phyloP scores from a whole-genome alignment of 2,329 filamentous ascomycete species.

The Coniella lustricola region DNA sequence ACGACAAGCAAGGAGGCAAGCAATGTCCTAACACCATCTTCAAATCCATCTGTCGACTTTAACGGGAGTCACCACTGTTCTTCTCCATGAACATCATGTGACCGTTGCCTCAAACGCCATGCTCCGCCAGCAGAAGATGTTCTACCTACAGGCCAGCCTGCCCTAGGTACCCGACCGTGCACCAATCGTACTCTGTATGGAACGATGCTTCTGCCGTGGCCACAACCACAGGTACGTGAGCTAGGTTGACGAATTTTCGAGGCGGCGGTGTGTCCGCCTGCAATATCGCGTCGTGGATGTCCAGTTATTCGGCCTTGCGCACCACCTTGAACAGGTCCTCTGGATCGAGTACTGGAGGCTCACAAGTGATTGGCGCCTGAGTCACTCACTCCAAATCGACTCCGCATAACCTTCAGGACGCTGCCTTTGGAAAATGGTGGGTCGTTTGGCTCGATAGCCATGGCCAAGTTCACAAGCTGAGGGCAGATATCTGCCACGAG shows the following conservation, averaged over 20 bases:
- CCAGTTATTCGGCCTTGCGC: background rate
- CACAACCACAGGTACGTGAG: slow-evolving; percentile 29
- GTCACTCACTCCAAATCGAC: background rate
- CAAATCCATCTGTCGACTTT: background rate
- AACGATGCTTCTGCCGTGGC: slow-evolving; percentile 37
- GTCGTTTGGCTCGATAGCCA: slow-evolving; percentile 46
- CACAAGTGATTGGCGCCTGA: background rate
- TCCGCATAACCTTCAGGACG: background rate
- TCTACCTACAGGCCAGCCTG: slow-evolving; percentile 33
- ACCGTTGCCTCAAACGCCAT: slow-evolving; percentile 36
- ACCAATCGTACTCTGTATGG: slow-evolving; percentile 39
- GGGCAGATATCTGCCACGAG: slow-evolving; percentile 42
- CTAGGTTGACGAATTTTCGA: slow-evolving; percentile 31
- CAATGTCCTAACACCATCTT: no score
- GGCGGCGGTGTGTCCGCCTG: slow-evolving; percentile 30
- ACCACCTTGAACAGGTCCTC: background rate
- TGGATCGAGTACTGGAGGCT: background rate
- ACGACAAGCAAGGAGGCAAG: no score
- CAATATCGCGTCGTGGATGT: slow-evolving; percentile 17
- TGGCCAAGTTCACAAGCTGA: slow-evolving; percentile 37
- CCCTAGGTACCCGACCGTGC: slow-evolving; percentile 31
- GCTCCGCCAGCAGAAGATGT: slow-evolving; percentile 30
- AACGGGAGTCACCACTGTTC: slow-evolving; percentile 33
- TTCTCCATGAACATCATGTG: slow-evolving; percentile 44
- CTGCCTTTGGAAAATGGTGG: slow-evolving; percentile 34